Base-by-base conservation (phyloP, 148 eudicot genomes). In the Pouteria glomerata region DNA sequence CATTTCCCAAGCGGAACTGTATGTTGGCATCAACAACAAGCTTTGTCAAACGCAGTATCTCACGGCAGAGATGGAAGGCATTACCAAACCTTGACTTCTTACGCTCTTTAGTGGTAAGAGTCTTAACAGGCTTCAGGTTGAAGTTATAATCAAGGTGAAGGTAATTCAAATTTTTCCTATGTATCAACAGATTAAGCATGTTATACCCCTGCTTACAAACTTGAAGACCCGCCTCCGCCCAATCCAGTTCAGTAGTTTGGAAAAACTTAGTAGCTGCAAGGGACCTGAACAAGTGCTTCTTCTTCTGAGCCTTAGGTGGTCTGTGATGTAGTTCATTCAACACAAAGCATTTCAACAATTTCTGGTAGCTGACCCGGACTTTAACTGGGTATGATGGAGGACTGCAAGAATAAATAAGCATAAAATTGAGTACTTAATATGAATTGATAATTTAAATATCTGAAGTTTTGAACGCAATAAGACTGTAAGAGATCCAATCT, bases 221-320 rank as follows among this genome's bases (percentile, higher is more conserved):
- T 85, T 95, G 99, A 50, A 95, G 94, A 74, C 99, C 99, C 45
- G 95, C 99, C 82, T 95, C 99, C 44, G 96, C 97, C 99, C 99
- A 95, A 82, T 95, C 99, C 74, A 95, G 92, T 77, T 92, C 92
- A 26, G 99, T 95, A 65, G 94, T 86, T 81, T 95, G 99, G 76
- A 95, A 95, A 76, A 95, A 95, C 84, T 95, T 95, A 23, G 99
- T 95, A 69, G 99, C 97, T 61, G 89, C 89, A 56, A 95, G 92
- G 67, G 99, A 95, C 70, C 92, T 82, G 78, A 95, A 95, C 64
- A 95, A 84, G 70, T 90, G 99, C 78, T 90, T 95, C 89, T 95
- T 95, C 82, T 95, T 95, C 83, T 95, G 97, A 70, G 99, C 99
- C 80, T 95, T 95, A 18, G 99, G 99, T 21, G 99, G 99, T 76